Evolutionary conservation across 1,139 yeast genomes (phyloP).

Genomic region (Scheffersomyces quercinus): DNA sequence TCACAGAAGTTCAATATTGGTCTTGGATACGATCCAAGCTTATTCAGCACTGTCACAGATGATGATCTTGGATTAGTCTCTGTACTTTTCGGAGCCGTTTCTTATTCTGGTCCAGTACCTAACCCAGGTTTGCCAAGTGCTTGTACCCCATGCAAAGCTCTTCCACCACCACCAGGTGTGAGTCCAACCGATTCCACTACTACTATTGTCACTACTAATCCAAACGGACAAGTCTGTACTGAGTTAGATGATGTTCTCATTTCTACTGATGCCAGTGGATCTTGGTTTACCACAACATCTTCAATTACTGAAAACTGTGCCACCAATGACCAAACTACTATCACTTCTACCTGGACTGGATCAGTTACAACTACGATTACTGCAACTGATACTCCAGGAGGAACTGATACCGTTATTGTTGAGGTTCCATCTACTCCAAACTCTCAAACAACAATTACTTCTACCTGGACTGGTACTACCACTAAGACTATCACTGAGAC

Average conservation of each 20-base stretch:
- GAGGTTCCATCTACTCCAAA: conserved; percentile 1
- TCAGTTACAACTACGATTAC: conserved; percentile 7
- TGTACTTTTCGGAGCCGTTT: conserved; percentile 14
- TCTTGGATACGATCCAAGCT: conserved; percentile 13
- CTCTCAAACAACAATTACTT: too few relatives aligned
- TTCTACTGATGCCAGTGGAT: conserved; percentile 1
- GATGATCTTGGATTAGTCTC: conserved; percentile 12
- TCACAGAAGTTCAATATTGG: conserved; percentile 24
- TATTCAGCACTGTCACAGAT: conserved; percentile 13
- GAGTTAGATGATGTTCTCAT: conserved; percentile 6
- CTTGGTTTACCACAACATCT: conserved; percentile 1
- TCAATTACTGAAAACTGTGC: conserved; percentile 1
- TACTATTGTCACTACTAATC: conserved; percentile 6
- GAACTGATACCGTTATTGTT: conserved; percentile 8
- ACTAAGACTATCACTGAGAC: too few relatives aligned
- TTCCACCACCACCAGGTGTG: conserved; percentile 8
- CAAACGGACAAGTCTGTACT: conserved; percentile 8
- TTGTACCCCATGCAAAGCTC: conserved; percentile 14
- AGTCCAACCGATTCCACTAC: conserved; percentile 2
- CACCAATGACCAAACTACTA: conserved; percentile 5
- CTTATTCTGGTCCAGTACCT: conserved; percentile 19
- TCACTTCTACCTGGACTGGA: conserved; percentile 13
- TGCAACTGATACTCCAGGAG: conserved; percentile 5
- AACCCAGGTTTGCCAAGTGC: conserved; percentile 14
- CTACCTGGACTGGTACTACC: too few relatives aligned